Evolutionary conservation across 179 eudicot species (phyloP), one percentile per base, ranked within the genome.

Genomic region (Drosera spatulata): DNA sequence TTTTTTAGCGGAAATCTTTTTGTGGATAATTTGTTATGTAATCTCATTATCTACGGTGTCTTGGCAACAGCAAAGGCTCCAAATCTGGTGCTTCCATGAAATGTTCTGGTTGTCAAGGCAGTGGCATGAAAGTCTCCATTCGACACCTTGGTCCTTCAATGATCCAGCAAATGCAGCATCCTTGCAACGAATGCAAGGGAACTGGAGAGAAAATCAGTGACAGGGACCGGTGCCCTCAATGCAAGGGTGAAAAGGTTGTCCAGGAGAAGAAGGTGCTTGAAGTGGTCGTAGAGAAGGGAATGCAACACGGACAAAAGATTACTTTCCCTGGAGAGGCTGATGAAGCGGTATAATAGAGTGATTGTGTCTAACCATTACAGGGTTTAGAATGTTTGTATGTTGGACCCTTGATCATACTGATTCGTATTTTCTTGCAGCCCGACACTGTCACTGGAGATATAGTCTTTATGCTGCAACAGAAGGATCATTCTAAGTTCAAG

Each of bases 301-400:
- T 77, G 85, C 82, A 77, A 41, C 70, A 75, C 61, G 80, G 82
- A 10, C 87, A 80, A 66, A 80, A 77, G 66, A 80, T 82, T n/a
- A 82, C 85, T 12, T 82, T 82, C 61, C 66, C 80, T 14, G 85
- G 85, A 15, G 85, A 82, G 50, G 88, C 88, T 55, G 88, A 82
- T 49, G 80, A 82, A 69, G 82, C 79, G 64, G 87, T 82, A 69
- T 55, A 22, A 22, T 22, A 22, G 33, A 22, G 33, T 22, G 33
- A 22, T 22, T 22, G 58, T 7, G 10, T 10, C 39, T 33, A 8
- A 33, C 13, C 37, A 50, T 61, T 50, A 14, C 11, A 11, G 7
- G 6, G 33, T n/a, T 51, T 12, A 50, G 7, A 8, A 0, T 5
- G 22, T 33, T 3, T 46, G 0, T 51, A 1, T 37, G 12, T 12